Evolutionary conservation across 2,329 filamentous ascomycete genomes (phyloP).

Genomic region (Thielaviopsis musarum): DNA sequence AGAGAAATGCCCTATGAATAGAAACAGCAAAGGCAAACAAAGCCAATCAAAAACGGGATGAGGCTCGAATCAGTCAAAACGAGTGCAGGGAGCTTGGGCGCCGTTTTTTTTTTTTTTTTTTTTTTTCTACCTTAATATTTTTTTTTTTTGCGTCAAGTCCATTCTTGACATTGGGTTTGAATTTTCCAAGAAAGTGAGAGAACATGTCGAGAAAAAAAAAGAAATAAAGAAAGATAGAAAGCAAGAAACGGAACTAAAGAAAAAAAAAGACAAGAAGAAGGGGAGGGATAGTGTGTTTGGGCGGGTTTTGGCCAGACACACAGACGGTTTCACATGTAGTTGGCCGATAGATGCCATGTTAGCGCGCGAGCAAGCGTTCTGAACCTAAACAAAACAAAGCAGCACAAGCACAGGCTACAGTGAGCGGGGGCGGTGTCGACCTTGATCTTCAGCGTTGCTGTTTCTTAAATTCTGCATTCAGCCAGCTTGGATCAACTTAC

Average conservation of each 20-base stretch:
- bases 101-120: not conserved
- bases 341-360: not conserved
- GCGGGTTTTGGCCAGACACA: not conserved
- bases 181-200: not conserved
- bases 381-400: not conserved
- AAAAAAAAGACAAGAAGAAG: not conserved
- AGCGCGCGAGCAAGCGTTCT: not conserved
- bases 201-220: not conserved
- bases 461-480: no score
- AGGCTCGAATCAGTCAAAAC: not conserved
- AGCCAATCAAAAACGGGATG: not conserved
- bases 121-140: no score
- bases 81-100: not conserved
- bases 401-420: no score
- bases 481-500: no score
- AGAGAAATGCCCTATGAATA: not conserved
- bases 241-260: no score
- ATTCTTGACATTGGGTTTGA: no score
- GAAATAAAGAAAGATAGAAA: not conserved
- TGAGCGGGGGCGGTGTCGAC: no score
- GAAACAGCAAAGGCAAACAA: not conserved
- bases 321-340: conserved; percentile 2
- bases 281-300: conserved; percentile 1
- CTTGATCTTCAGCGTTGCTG: no score
- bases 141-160: no score